These are phyloP conservation scores for Batrachochytrium dendrobatidis DNA, from an alignment of 371 early-diverging fungal genomes.

Conservation along the genomic window DNA sequence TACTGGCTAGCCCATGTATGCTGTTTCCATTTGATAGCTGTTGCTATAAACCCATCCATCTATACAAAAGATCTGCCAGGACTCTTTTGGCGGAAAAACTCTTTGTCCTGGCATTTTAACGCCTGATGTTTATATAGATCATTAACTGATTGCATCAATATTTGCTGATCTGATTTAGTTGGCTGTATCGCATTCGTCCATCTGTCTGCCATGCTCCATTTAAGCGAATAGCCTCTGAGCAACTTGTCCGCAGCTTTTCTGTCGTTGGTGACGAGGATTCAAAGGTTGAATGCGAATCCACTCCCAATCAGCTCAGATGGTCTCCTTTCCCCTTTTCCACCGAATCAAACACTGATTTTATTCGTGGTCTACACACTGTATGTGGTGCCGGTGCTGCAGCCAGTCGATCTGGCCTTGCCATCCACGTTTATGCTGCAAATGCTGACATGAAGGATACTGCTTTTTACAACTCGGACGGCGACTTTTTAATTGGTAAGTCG, in stretches of 20 bases:
- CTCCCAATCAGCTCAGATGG: constrained; percentile 92
- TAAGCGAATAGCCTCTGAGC: constrained; percentile 29
- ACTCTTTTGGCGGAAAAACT: too few relatives aligned
- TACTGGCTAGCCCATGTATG: too few relatives aligned
- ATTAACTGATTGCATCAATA: neutral
- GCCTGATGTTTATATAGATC: neutral
- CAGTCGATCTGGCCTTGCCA: constrained; percentile 67
- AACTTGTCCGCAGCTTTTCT: constrained; percentile 52
- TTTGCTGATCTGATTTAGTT: constrained; percentile 41
- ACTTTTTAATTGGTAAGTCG: constrained; percentile 72
- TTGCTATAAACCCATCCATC: too few relatives aligned
- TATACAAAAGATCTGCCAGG: too few relatives aligned
- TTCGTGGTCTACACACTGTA: constrained; percentile 75
- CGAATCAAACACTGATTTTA: constrained; percentile 56
- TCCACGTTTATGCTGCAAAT: constrained; percentile 78
- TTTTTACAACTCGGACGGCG: constrained; percentile 88
- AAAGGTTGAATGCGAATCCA: constrained; percentile 36
- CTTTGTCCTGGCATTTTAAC: too few relatives aligned
- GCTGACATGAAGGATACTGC: constrained; percentile 67
- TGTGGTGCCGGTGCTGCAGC: constrained; percentile 84
- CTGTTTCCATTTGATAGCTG: too few relatives aligned
- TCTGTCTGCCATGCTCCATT: constrained; percentile 81
- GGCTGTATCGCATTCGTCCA: constrained; percentile 96
- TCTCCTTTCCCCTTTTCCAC: constrained; percentile 69
- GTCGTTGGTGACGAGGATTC: constrained; percentile 27